Conservation (phyloP, 2,329 filamentous ascomycete genomes). For the Ilyonectria robusta region DNA sequence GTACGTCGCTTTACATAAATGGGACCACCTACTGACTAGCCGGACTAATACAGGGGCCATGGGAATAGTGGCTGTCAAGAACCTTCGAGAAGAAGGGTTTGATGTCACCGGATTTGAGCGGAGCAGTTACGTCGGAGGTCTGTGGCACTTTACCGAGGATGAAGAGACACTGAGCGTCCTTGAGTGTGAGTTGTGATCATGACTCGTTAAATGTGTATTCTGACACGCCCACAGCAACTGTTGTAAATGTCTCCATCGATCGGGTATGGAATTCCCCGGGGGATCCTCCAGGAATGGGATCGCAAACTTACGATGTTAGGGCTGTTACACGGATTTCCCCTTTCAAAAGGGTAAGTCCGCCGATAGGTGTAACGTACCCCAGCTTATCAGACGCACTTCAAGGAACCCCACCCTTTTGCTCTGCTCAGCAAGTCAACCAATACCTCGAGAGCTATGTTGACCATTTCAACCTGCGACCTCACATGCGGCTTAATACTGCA, state of each 20-base stretch:
- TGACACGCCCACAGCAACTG: constrained; percentile 38
- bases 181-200: constrained; percentile 45
- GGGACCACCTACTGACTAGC: background rate
- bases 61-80: constrained; percentile 59
- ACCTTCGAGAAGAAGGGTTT: constrained; percentile 60
- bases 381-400: constrained; percentile 11
- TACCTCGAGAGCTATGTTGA: constrained; percentile 54
- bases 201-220: background rate
- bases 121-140: constrained; percentile 57
- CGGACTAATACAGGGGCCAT: constrained; percentile 49
- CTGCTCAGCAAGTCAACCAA: constrained; percentile 46
- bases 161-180: constrained; percentile 54
- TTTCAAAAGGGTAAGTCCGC: constrained; percentile 47
- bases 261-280: constrained; percentile 27
- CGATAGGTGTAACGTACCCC: constrained; percentile 16
- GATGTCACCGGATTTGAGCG: constrained; percentile 60
- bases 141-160: constrained; percentile 59
- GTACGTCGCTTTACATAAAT: constrained; percentile 12
- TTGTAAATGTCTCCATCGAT: constrained; percentile 45
- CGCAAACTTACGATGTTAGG: constrained; percentile 39
- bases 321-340: constrained; percentile 56
- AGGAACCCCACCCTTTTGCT: constrained; percentile 43
- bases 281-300: background rate
- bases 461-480: constrained; percentile 50
- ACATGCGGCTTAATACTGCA: constrained; percentile 47